A percentile compares a stretch with the other conserved stretches of the same genome.
Conservation (phyloP, 2,329 filamentous ascomycete species). For the Botrytis galanthina region DNA sequence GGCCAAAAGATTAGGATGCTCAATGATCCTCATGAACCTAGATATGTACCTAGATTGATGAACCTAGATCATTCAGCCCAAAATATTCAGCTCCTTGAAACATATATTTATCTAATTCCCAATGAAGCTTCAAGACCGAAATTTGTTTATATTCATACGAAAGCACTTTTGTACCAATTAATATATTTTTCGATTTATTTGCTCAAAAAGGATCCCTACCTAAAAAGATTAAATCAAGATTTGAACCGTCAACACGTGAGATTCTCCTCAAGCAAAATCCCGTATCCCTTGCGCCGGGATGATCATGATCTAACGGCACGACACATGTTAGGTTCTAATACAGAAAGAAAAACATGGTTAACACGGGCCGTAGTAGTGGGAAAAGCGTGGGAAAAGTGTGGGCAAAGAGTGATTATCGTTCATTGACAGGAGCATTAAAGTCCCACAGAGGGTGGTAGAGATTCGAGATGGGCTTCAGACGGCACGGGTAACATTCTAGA, state of each 20-base stretch:
- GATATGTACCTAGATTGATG: neutral
- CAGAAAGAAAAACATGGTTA: slow-evolving; percentile 14
- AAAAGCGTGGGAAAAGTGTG: slow-evolving; percentile 1
- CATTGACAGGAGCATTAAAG: slow-evolving; percentile 3
- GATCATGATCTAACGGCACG: slow-evolving; percentile 18
- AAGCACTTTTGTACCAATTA: slow-evolving; percentile 2
- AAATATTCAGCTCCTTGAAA: slow-evolving; percentile 13
- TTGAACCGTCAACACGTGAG: neutral
- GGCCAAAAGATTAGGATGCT: slow-evolving; percentile 3
- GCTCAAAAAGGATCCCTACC: neutral
- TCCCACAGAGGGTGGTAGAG: slow-evolving; percentile 11
- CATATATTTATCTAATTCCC: slow-evolving; percentile 6
- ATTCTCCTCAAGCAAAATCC: slow-evolving; percentile 19
- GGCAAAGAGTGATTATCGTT: neutral
- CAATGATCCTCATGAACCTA: slow-evolving; percentile 15
- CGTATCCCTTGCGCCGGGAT: slow-evolving; percentile 20
- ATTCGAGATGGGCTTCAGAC: neutral
- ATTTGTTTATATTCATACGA: slow-evolving; percentile 14
- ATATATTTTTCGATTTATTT: neutral
- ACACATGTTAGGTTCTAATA: neutral
- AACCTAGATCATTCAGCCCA: slow-evolving; percentile 6
- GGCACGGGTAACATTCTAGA: slow-evolving; percentile 21
- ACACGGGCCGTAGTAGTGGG: slow-evolving; percentile 16
- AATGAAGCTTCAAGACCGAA: slow-evolving; percentile 15
- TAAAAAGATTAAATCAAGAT: slow-evolving; percentile 6